A percentile compares a stretch with the other conserved stretches of the same genome.
Evolutionary conservation across 352 stramenopile species (phyloP).

Genomic region (Globisporangium splendens): DNA sequence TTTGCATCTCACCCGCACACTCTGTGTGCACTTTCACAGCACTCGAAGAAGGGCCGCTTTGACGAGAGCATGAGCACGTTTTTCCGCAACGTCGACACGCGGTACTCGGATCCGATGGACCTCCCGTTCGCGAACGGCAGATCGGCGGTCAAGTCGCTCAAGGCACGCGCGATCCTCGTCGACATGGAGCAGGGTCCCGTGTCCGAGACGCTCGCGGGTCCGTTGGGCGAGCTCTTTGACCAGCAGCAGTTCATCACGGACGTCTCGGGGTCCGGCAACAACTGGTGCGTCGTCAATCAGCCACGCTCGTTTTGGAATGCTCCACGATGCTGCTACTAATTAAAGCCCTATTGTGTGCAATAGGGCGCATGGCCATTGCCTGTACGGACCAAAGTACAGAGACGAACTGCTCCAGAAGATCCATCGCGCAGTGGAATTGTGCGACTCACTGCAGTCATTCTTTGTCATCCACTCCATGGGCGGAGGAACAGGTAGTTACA

Average conservation of each 20-base stretch:
- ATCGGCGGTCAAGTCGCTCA: conserved; percentile 49
- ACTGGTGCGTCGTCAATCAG: conserved; percentile 48
- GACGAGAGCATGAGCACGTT: conserved; percentile 92
- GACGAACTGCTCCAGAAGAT: conserved; percentile 79
- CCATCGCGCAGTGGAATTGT: conserved; percentile 70
- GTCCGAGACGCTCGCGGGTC: conserved; percentile 73
- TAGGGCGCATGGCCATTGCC: conserved; percentile 83
- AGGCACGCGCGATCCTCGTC: conserved; percentile 87
- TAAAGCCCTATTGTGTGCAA: no score
- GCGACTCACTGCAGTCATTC: conserved; percentile 91
- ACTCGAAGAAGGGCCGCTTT: conserved; percentile 54
- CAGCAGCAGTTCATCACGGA: conserved; percentile 85
- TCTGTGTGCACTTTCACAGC: conserved; percentile 13
- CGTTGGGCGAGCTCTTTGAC: conserved; percentile 88
- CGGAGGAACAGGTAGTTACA: conserved; percentile 84
- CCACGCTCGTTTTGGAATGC: no score
- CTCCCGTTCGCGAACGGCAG: conserved; percentile 39
- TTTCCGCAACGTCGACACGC: conserved; percentile 88
- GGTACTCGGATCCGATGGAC: conserved; percentile 46
- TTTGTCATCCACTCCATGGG: conserved; percentile 92
- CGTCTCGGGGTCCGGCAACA: conserved; percentile 90
- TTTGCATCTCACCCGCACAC: not conserved
- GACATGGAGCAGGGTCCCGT: conserved; percentile 92
- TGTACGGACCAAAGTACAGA: conserved; percentile 87
- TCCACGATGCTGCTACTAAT: no score